Conservation (phyloP, 2,329 filamentous ascomycete genomes). For the Fusarium metavorans region DNA sequence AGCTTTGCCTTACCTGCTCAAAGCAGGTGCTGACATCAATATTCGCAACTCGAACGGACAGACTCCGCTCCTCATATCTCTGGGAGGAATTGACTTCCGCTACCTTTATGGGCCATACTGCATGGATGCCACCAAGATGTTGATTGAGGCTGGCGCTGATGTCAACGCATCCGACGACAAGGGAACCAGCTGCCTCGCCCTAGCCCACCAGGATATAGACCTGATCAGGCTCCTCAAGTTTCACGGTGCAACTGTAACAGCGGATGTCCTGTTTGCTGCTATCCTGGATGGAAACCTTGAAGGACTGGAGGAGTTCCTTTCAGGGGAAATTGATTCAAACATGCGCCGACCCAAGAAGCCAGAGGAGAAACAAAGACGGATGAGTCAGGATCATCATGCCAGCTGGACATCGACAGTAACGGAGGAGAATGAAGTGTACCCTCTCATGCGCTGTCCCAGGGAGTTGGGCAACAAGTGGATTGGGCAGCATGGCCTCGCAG, state of each 20-base stretch:
- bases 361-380: neutral
- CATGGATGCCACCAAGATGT: constrained; percentile 26
- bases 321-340: constrained; percentile 28
- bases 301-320: constrained; percentile 21
- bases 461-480: neutral
- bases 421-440: constrained; percentile 10
- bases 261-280: constrained; percentile 26
- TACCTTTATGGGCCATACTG: constrained; percentile 11
- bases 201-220: constrained; percentile 2
- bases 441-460: constrained; percentile 19
- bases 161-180: constrained; percentile 26
- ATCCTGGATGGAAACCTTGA: constrained; percentile 18
- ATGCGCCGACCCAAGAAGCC: neutral
- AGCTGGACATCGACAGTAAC: neutral
- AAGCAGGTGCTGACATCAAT: constrained; percentile 26
- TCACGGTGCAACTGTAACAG: constrained; percentile 27
- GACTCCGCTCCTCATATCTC: constrained; percentile 35
- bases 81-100: neutral
- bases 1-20: constrained; percentile 38
- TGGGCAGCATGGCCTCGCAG: neutral
- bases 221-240: constrained; percentile 24
- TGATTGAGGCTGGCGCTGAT: constrained; percentile 40
- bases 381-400: neutral
- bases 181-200: constrained; percentile 23
- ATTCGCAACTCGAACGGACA: constrained; percentile 13